Percentiles rank a stretch among this genome's conserved stretches.
Conservation (phyloP, 1,284 basidiomycete genomes). For the Boletus semigastroideus region DNA sequence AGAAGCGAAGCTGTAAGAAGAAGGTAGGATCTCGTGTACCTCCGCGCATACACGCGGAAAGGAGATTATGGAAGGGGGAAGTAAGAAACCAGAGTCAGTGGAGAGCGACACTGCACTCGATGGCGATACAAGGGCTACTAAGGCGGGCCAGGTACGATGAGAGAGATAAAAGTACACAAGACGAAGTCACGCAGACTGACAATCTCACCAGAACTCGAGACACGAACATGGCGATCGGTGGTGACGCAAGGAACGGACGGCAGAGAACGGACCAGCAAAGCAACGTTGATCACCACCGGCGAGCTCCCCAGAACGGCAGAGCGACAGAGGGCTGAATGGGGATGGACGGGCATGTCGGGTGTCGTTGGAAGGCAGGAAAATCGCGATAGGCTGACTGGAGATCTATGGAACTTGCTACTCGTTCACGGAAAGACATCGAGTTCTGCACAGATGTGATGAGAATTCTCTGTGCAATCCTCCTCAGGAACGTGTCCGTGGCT, state of each 20-base stretch:
- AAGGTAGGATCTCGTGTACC: slow-evolving; percentile 25
- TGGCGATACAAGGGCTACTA: slow-evolving; percentile 13
- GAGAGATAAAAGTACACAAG: slow-evolving; percentile 11
- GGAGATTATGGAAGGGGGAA: slow-evolving; percentile 18
- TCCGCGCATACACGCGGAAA: slow-evolving; percentile 26
- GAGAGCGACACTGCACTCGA: slow-evolving; percentile 5
- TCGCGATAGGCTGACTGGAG: not conserved
- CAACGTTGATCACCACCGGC: slow-evolving; percentile 10
- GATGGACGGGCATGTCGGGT: not conserved
- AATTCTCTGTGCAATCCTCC: slow-evolving; percentile 30
- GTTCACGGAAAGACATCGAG: slow-evolving; percentile 10
- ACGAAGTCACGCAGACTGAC: slow-evolving; percentile 6
- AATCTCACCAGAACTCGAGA: slow-evolving; percentile 13
- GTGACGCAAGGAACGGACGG: slow-evolving; percentile 12
- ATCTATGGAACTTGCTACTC: slow-evolving; percentile 15
- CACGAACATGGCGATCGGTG: slow-evolving; percentile 12
- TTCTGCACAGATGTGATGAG: slow-evolving; percentile 2
- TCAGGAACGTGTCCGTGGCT: slow-evolving; percentile 26
- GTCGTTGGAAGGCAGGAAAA: not conserved
- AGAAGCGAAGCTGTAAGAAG: slow-evolving; percentile 31
- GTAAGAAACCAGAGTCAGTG: slow-evolving; percentile 10
- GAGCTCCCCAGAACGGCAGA: not conserved
- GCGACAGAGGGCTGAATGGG: slow-evolving; percentile 1
- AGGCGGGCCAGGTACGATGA: slow-evolving; percentile 2
- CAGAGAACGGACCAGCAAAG: slow-evolving; percentile 16